These are phyloP conservation scores for Poronia punctata DNA, from an alignment of 495 filamentous ascomycete genomes.

Conservation along the genomic window DNA sequence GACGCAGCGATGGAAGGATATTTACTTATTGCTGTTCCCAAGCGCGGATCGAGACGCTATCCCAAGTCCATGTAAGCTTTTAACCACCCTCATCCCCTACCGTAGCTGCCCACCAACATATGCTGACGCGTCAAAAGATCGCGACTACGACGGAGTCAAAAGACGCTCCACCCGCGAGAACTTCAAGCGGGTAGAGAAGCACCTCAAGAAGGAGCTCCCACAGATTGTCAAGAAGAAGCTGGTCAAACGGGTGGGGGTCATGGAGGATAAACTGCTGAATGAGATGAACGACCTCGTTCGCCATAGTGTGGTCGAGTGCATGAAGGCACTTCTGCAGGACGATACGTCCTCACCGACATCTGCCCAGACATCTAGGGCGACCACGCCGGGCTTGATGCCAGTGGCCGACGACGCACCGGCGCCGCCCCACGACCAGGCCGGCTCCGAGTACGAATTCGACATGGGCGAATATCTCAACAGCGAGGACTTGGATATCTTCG, in stretches of 20 bases:
- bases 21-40: constrained; percentile 37
- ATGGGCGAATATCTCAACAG: constrained; percentile 12
- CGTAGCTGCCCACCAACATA: too few species aligned
- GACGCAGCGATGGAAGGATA: constrained; percentile 38
- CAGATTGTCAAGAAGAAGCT: constrained; percentile 20
- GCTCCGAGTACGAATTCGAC: constrained; percentile 9
- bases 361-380: constrained; percentile 19
- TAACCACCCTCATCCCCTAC: too few species aligned
- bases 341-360: constrained; percentile 15
- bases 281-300: constrained; percentile 19
- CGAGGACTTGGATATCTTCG: constrained; percentile 1
- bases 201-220: constrained; percentile 19
- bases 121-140: constrained; percentile 19
- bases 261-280: constrained; percentile 15
- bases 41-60: constrained; percentile 27
- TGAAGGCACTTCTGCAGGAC: constrained; percentile 13
- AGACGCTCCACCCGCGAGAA: constrained; percentile 12
- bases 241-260: constrained; percentile 18
- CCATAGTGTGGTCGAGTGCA: constrained; percentile 16
- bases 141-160: constrained; percentile 15
- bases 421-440: constrained; percentile 3
- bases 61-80: constrained; percentile 35
- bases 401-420: constrained; percentile 1
- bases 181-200: constrained; percentile 19
- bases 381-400: constrained; percentile 13